Evolutionary conservation across 148 eudicot genomes (phyloP), one percentile per base, ranked within the genome.

Genomic region (Nepenthes mirabilis): DNA sequence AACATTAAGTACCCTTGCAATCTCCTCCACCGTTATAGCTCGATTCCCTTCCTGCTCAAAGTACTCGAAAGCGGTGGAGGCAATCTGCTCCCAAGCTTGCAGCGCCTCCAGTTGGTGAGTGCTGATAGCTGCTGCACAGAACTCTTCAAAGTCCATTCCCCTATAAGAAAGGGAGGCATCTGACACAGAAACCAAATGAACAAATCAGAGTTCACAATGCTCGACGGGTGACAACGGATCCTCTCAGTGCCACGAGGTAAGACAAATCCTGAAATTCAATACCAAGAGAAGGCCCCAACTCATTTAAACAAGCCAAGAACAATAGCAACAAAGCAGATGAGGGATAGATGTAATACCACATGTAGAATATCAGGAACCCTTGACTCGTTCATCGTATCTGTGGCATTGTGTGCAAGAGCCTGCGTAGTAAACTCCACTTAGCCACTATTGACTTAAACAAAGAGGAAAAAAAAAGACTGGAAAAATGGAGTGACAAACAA

Each of bases 41-140:
- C 85, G 60, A 64, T 83, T 83, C 47, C 89, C 85, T 78, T 78
- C 83, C 43, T 32, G 68, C 53, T 83, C 85, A 70, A 83, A 81
- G 69, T 78, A 64, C 60, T 75, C 75, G 47, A 78, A 83, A 34
- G 83, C 85, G 45, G 61, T 69, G 35, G 81, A 71, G 36, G 85
- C 79, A 53, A 83, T 78, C 56, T 75, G 79, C 66, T 83, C 89
- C 85, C 89, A 83, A 50, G 65, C 61, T 69, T 74, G 77, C 14
- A 76, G 72, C 37, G 81, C 85, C 70, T 80, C 89, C 48, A 78
- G 68, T 63, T 83, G 89, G 68, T 80, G 76, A n/a, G 70, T 74
- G 62, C 81, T 83, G 53, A 83, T 81, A 56, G 83, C 79, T 60
- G 89, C 89, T 1, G 89, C 89, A 74, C 85, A 83, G 53, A 83